A percentile compares a stretch with the other conserved stretches of the same genome.
Conservation (phyloP, 148 eudicot genomes). For the Camellia granthamiana region DNA sequence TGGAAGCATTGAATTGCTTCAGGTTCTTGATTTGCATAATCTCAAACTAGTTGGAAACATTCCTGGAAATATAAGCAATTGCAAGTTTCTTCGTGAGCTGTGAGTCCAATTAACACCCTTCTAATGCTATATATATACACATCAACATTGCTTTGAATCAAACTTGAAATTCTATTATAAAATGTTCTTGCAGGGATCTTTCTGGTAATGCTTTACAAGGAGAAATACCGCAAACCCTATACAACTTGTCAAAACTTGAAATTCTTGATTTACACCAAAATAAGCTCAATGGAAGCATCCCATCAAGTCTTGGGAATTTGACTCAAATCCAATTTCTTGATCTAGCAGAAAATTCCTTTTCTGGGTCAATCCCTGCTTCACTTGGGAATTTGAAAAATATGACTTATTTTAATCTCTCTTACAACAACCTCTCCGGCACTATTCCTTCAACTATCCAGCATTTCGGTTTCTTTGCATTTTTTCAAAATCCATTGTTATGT, state of each 20-base stretch:
- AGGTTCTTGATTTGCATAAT: slow-evolving; percentile 73
- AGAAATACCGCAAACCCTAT: slow-evolving; percentile 69
- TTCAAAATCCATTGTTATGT: slow-evolving; percentile 65
- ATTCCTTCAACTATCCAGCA: slow-evolving; percentile 62
- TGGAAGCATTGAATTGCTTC: slow-evolving; percentile 70
- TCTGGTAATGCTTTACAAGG: slow-evolving; percentile 80
- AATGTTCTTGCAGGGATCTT: slow-evolving; percentile 74
- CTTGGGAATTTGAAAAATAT: slow-evolving; percentile 50
- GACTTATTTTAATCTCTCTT: slow-evolving; percentile 73
- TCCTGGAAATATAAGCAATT: slow-evolving; percentile 60
- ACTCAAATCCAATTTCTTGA: slow-evolving; percentile 53
- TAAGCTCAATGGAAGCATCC: slow-evolving; percentile 63
- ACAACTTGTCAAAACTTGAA: slow-evolving; percentile 72
- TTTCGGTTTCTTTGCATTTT: slow-evolving; percentile 69
- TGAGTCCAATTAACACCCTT: slow-evolving; percentile 44
- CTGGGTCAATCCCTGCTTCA: slow-evolving; percentile 72
- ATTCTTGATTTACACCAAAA: slow-evolving; percentile 77
- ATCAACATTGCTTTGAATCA: slow-evolving; percentile 13
- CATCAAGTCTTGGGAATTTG: slow-evolving; percentile 61
- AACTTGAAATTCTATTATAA: slow-evolving; percentile 19
- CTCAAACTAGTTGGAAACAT: slow-evolving; percentile 67
- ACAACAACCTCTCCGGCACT: slow-evolving; percentile 66
- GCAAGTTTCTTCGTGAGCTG: slow-evolving; percentile 91
- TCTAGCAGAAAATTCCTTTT: slow-evolving; percentile 65
- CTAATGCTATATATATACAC: slow-evolving; percentile 6